Evolutionary conservation across 441 rosid genomes (phyloP), one percentile per base, ranked within the genome.

Genomic region (Brassica balearica): DNA sequence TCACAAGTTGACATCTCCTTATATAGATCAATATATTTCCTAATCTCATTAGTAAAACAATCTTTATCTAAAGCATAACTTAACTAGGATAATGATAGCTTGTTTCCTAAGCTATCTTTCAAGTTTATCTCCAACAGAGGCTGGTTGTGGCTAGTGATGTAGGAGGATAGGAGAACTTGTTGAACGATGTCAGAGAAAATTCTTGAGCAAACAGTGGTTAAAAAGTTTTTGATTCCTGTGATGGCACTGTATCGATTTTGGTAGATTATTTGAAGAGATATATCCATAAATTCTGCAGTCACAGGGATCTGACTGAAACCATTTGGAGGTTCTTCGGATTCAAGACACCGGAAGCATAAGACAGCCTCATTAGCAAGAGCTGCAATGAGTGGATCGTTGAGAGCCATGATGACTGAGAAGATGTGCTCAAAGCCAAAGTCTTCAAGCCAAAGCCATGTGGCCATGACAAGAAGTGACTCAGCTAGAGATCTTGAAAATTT

Each of bases 391-490:
- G 79, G 20, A 72, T 88, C 84, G 0, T 81, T 41, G 0, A 86
- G 73, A 11, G 15, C 3, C 11, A 19, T 53, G 81, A 87, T 84
- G 72, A 74, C 81, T 5, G 46, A 32, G 5, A 84, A 17, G 14
- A 90, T 46, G 58, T 82, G 80, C 2, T 89, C 89, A 27, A 71
- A 88, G 4, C 85, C 86, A 22, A 46, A 77, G 11, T 86, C 85
- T 79, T 92, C 94, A 2, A 92, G 86, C 95, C 94, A 90, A 22
- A 92, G 71, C 95, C 94, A 92, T 2, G 81, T 41, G 14, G 95
- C 88, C 82, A 92, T 81, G 65, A 88, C 78, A 0, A 90, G 78
- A 2, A 92, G 69, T 69, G 90, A 89, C 6, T 90, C 89, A 46
- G 81, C 86, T 2, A 86, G 88, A 0, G 85, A 58, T 62, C 88